phyloP scores from a whole-genome alignment of 78 protist genomes.

The Emiliania huxleyi region DNA sequence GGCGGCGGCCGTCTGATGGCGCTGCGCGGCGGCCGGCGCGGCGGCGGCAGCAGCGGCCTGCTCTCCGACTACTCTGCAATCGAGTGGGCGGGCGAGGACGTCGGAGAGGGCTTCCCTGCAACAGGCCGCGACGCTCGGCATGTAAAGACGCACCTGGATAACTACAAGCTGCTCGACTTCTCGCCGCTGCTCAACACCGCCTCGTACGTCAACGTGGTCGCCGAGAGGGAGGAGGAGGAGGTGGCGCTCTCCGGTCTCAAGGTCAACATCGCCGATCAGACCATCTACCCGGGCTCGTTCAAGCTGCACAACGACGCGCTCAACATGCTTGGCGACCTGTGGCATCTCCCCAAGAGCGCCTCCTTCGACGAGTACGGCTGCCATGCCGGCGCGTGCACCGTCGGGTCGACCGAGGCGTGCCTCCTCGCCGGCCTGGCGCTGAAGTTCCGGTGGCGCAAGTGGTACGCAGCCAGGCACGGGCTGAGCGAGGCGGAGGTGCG shows the following conservation, averaged over 20 bases:
- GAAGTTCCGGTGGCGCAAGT: not conserved
- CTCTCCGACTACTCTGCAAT: too few species aligned
- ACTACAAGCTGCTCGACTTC: not conserved
- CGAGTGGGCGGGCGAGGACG: too few species aligned
- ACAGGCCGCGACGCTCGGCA: too few species aligned
- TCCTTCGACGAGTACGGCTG: not conserved
- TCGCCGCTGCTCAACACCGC: not conserved
- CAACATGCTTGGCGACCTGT: not conserved
- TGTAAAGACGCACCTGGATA: not conserved
- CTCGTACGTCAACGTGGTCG: not conserved
- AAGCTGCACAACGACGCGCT: slow-evolving; percentile 7
- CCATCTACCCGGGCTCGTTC: not conserved
- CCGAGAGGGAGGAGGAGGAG: not conserved
- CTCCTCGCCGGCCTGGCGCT: not conserved
- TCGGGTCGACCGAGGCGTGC: not conserved
- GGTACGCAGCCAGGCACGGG: not conserved
- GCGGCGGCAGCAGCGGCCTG: too few species aligned
- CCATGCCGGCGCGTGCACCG: not conserved
- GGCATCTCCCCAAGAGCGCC: not conserved
- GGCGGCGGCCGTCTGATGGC: too few species aligned
- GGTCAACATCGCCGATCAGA: slow-evolving; percentile 4
- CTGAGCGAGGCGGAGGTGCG: not conserved
- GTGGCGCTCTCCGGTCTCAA: not conserved
- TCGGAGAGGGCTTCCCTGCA: too few species aligned
- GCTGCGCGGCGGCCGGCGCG: too few species aligned